phyloP scores from a whole-genome alignment of 2,329 filamentous ascomycete genomes.

The Fusarium cyanostomum region DNA sequence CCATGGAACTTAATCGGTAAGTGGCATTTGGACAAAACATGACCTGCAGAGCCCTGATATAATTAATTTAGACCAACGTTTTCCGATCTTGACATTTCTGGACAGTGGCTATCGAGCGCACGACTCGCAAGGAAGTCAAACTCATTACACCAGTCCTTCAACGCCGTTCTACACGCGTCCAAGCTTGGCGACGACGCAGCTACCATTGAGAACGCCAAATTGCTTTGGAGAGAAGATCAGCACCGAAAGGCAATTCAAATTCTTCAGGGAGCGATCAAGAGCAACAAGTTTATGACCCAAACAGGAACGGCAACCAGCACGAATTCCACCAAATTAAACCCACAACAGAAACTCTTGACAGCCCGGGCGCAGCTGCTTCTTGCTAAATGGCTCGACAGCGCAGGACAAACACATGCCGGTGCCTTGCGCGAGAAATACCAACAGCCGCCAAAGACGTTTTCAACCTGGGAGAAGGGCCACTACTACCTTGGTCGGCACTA shows the following conservation, averaged over 20 bases:
- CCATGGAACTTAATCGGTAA: slow-evolving; percentile 81
- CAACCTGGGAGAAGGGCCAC: slow-evolving; percentile 93
- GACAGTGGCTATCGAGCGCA: slow-evolving; percentile 86
- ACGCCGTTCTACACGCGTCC: slow-evolving; percentile 89
- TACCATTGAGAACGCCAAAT: slow-evolving; percentile 91
- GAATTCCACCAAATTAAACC: slow-evolving; percentile 48
- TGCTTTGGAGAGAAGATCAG: slow-evolving; percentile 93
- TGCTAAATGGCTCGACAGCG: slow-evolving; percentile 95
- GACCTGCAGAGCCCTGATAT: neutral
- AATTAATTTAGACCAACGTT: slow-evolving; percentile 62
- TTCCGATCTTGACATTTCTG: slow-evolving; percentile 77
- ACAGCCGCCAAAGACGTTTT: slow-evolving; percentile 74
- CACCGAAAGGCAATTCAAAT: slow-evolving; percentile 95
- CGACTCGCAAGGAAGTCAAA: slow-evolving; percentile 87
- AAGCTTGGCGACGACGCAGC: slow-evolving; percentile 85
- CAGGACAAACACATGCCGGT: slow-evolving; percentile 89
- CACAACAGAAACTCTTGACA: slow-evolving; percentile 69
- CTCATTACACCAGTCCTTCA: slow-evolving; percentile 87
- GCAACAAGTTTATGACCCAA: slow-evolving; percentile 74
- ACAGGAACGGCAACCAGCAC: slow-evolving; percentile 51
- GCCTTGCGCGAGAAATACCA: slow-evolving; percentile 85
- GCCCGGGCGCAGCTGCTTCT: slow-evolving; percentile 85
- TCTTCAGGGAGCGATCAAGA: slow-evolving; percentile 84
- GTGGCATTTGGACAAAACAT: slow-evolving; percentile 38
- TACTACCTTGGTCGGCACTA: slow-evolving; percentile 98